Conservation (phyloP, 305 asterid genomes). For the Fraxinus platypoda region DNA sequence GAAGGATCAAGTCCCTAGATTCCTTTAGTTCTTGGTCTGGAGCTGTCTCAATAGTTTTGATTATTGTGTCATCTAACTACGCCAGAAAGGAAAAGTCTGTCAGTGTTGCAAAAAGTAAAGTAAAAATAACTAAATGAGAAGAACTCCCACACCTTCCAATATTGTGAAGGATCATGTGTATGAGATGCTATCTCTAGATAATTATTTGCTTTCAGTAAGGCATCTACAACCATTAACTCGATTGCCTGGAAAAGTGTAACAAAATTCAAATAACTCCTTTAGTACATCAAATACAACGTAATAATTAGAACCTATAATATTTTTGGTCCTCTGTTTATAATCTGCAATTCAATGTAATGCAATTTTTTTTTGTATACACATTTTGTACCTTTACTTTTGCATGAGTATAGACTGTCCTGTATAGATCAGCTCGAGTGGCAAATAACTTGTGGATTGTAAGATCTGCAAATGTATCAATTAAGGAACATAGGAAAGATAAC, state of each 20-base stretch:
- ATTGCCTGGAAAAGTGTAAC: slow-evolving; percentile 54
- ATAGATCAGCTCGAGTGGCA: slow-evolving; percentile 85
- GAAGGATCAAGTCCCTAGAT: slow-evolving; percentile 78
- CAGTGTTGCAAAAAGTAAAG: slow-evolving; percentile 15
- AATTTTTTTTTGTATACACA: slow-evolving; percentile 12
- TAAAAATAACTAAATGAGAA: slow-evolving; percentile 14
- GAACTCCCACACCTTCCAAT: slow-evolving; percentile 73
- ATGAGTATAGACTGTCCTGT: slow-evolving; percentile 84
- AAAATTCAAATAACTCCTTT: slow-evolving; percentile 11
- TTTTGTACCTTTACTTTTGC: slow-evolving; percentile 84
- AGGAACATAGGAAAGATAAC: slow-evolving; percentile 19
- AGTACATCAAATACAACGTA: neutral
- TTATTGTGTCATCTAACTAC: slow-evolving; percentile 83
- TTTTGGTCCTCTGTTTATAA: neutral
- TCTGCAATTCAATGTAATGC: neutral
- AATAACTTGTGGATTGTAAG: slow-evolving; percentile 81
- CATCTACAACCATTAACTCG: slow-evolving; percentile 88
- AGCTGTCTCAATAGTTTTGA: slow-evolving; percentile 86
- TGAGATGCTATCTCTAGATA: slow-evolving; percentile 69
- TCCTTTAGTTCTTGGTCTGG: slow-evolving; percentile 68
- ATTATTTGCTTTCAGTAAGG: slow-evolving; percentile 74
- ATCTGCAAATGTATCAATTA: slow-evolving; percentile 49
- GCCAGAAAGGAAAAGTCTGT: slow-evolving; percentile 19
- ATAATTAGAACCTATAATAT: neutral
- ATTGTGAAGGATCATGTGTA: slow-evolving; percentile 75